These are phyloP conservation scores for Knufia fluminis DNA, from an alignment of 2,329 filamentous ascomycete species.

Conservation along the genomic window DNA sequence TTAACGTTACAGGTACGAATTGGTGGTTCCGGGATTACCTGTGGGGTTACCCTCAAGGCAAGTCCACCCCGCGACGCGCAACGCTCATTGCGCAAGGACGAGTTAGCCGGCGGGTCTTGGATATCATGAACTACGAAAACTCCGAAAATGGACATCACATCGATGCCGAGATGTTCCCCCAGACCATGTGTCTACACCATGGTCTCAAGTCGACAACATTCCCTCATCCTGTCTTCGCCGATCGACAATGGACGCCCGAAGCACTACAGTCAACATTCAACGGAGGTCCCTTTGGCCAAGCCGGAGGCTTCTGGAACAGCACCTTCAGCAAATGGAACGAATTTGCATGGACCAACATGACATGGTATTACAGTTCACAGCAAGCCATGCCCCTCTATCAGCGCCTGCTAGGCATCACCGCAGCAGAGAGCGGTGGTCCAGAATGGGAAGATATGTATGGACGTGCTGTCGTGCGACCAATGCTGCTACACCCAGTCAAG, in stretches of 20 bases:
- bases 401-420: slow-evolving; percentile 25
- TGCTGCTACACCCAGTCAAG: slow-evolving; percentile 28
- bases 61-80: slow-evolving; percentile 58
- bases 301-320: slow-evolving; percentile 27
- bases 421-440: slow-evolving; percentile 21
- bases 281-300: slow-evolving; percentile 25
- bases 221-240: slow-evolving; percentile 71
- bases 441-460: slow-evolving; percentile 27
- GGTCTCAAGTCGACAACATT: slow-evolving; percentile 70
- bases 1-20: slow-evolving; percentile 61
- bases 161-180: slow-evolving; percentile 71
- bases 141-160: slow-evolving; percentile 60
- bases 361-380: slow-evolving; percentile 28
- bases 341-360: slow-evolving; percentile 27
- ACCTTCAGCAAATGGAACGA: slow-evolving; percentile 29
- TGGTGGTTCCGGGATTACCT: slow-evolving; percentile 45
- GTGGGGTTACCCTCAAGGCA: slow-evolving; percentile 34
- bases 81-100: slow-evolving; percentile 72
- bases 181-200: slow-evolving; percentile 64
- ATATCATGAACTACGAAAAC: slow-evolving; percentile 71
- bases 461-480: slow-evolving; percentile 24
- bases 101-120: slow-evolving; percentile 60
- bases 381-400: slow-evolving; percentile 28
- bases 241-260: slow-evolving; percentile 53
- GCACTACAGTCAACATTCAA: slow-evolving; percentile 28